Conservation (phyloP, 1,284 basidiomycete species). For the Apiotrichum brassicae region DNA sequence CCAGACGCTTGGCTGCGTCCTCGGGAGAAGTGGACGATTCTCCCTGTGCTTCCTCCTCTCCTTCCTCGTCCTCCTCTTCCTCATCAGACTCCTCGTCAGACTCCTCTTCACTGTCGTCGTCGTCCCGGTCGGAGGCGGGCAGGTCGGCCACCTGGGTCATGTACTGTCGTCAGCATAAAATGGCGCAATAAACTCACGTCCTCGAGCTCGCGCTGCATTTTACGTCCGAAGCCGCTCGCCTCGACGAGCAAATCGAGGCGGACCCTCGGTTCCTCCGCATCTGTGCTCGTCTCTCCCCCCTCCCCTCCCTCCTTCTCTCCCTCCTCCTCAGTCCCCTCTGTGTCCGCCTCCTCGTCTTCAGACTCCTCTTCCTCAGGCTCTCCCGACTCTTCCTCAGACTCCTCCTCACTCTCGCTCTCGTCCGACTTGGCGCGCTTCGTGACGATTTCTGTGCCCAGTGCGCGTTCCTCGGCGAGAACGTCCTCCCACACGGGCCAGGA, state of each 20-base stretch:
- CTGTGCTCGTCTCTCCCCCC: neutral
- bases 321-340: constrained; percentile 1
- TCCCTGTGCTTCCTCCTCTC: constrained; percentile 36
- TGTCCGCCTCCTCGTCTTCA: constrained; percentile 5
- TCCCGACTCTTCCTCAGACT: constrained; percentile 28
- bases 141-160: constrained; percentile 49
- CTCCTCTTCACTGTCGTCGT: constrained; percentile 27
- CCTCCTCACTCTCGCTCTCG: constrained; percentile 9
- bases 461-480: constrained; percentile 50
- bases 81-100: constrained; percentile 30
- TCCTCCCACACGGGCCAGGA: constrained; percentile 78
- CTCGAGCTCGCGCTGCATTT: constrained; percentile 73
- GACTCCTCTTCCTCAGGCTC: constrained; percentile 6
- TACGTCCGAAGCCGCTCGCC: constrained; percentile 82
- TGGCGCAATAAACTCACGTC: constrained; percentile 54
- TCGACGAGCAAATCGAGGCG: constrained; percentile 76
- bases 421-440: neutral
- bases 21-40: neutral
- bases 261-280: neutral
- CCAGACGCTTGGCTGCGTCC: constrained; percentile 26
- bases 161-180: constrained; percentile 44
- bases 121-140: constrained; percentile 31
- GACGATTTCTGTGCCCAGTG: constrained; percentile 43
- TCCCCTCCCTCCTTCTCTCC: constrained; percentile 14
- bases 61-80: constrained; percentile 38